phyloP scores from a whole-genome alignment of 176 grass and related monocot species.

The Eragrostis curvula region DNA sequence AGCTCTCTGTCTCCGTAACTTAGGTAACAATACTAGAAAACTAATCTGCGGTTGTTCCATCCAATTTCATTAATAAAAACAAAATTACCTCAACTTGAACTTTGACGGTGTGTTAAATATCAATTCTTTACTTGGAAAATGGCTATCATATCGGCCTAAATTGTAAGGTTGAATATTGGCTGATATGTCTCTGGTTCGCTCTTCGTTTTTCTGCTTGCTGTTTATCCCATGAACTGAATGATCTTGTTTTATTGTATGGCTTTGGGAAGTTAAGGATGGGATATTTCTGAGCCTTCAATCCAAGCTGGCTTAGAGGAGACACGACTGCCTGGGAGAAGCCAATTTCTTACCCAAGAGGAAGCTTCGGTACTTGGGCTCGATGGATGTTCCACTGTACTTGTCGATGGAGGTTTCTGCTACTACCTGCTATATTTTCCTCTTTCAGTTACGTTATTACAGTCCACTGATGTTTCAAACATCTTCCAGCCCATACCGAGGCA shows the following conservation, averaged over 20 bases:
- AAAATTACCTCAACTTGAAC: neutral
- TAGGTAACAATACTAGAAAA: constrained; percentile 52
- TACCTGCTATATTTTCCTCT: neutral
- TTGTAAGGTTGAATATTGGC: neutral
- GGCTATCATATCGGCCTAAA: neutral
- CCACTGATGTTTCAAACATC: constrained; percentile 26
- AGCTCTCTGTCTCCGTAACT: constrained; percentile 64
- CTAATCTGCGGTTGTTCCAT: neutral
- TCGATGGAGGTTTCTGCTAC: constrained; percentile 65
- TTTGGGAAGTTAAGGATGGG: constrained; percentile 66
- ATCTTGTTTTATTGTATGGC: constrained; percentile 8
- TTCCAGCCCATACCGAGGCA: constrained; percentile 85
- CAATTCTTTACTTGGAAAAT: neutral
- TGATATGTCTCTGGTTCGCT: neutral
- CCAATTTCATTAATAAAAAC: neutral
- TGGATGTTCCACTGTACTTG: constrained; percentile 47
- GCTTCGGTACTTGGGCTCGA: constrained; percentile 54
- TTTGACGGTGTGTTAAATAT: neutral
- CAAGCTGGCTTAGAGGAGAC: constrained; percentile 68
- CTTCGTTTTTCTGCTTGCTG: neutral
- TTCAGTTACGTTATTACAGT: neutral
- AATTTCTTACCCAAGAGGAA: constrained; percentile 73
- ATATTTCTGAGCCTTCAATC: constrained; percentile 71
- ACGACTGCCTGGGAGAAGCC: constrained; percentile 67
- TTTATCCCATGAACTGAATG: neutral